Percentiles rank a stretch among this genome's conserved stretches.
phyloP scores from a whole-genome alignment of 176 grass and related monocot genomes.

The Echinochloa phyllopogon region DNA sequence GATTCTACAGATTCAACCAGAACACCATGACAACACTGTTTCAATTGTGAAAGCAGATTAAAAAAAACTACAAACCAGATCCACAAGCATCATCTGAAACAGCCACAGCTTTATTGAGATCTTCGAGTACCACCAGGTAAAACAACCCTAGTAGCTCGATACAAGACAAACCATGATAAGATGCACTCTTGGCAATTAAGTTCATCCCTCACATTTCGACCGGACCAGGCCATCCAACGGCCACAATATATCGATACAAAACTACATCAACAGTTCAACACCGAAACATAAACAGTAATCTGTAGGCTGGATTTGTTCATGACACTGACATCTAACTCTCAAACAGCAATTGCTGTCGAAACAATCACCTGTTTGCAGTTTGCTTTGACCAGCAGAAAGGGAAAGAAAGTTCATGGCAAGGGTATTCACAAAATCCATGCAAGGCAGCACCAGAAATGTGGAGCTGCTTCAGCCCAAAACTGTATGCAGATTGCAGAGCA shows the following conservation, averaged over 20 bases:
- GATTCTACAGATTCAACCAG: background rate
- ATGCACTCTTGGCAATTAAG: conserved; percentile 1
- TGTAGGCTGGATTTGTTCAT: conserved; percentile 28
- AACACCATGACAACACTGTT: background rate
- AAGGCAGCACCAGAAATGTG: conserved; percentile 48
- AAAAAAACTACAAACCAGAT: background rate
- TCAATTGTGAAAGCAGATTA: background rate
- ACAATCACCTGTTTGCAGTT: conserved; percentile 26
- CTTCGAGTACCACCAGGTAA: background rate
- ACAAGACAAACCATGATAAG: conserved; percentile 4
- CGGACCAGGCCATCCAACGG: background rate
- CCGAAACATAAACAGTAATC: background rate
- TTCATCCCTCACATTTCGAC: background rate
- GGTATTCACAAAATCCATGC: conserved; percentile 53
- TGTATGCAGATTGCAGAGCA: conserved; percentile 26
- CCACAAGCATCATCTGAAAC: conserved; percentile 1
- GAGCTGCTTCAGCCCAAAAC: conserved; percentile 41
- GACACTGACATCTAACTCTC: conserved; percentile 19
- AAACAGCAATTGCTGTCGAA: conserved; percentile 36
- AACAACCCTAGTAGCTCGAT: background rate
- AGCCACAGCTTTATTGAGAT: background rate
- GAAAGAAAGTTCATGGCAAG: conserved; percentile 10
- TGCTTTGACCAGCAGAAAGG: conserved; percentile 17
- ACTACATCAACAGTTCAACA: background rate
- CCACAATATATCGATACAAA: background rate